A percentile compares a stretch with the other conserved stretches of the same genome.
Conservation (phyloP, 352 stramenopile species). For the Pythium brachiatum region DNA sequence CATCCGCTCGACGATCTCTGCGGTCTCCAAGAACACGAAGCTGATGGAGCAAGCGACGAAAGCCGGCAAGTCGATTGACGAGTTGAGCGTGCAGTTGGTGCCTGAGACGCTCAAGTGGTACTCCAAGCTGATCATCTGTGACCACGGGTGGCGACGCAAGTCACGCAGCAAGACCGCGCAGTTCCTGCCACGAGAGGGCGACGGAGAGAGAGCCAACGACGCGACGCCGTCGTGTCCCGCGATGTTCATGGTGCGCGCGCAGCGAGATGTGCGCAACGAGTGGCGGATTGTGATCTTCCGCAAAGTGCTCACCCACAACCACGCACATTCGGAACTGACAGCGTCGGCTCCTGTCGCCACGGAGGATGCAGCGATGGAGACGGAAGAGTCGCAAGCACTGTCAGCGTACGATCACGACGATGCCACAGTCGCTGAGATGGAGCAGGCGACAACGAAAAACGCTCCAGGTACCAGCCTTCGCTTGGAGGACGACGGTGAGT, state of each 20-base stretch:
- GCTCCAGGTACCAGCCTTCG: not conserved
- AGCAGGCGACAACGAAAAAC: not conserved
- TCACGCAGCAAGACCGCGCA: slow-evolving; percentile 37
- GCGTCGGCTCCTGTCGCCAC: not conserved
- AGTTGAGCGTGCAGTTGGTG: slow-evolving; percentile 36
- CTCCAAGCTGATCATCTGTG: slow-evolving; percentile 77
- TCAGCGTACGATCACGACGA: not conserved
- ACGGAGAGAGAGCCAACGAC: slow-evolving; percentile 1
- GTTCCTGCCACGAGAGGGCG: not conserved
- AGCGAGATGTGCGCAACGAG: slow-evolving; percentile 56
- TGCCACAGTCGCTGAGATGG: not conserved
- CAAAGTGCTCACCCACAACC: slow-evolving; percentile 65
- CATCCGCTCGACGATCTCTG: slow-evolving; percentile 68
- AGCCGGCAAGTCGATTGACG: slow-evolving; percentile 27
- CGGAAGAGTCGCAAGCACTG: not conserved
- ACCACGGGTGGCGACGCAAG: slow-evolving; percentile 71
- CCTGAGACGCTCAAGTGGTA: slow-evolving; percentile 64
- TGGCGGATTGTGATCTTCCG: slow-evolving; percentile 73
- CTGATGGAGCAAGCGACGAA: slow-evolving; percentile 39
- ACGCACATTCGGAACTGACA: slow-evolving; percentile 21
- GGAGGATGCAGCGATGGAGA: not conserved
- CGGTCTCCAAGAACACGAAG: slow-evolving; percentile 58
- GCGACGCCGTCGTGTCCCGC: slow-evolving; percentile 41
- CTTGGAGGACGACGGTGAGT: not conserved
- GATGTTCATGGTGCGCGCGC: slow-evolving; percentile 63